Percentiles rank a stretch among this genome's conserved stretches.
These are phyloP conservation scores for Neurospora hispaniola DNA, from an alignment of 495 filamentous ascomycete genomes.

Conservation along the genomic window DNA sequence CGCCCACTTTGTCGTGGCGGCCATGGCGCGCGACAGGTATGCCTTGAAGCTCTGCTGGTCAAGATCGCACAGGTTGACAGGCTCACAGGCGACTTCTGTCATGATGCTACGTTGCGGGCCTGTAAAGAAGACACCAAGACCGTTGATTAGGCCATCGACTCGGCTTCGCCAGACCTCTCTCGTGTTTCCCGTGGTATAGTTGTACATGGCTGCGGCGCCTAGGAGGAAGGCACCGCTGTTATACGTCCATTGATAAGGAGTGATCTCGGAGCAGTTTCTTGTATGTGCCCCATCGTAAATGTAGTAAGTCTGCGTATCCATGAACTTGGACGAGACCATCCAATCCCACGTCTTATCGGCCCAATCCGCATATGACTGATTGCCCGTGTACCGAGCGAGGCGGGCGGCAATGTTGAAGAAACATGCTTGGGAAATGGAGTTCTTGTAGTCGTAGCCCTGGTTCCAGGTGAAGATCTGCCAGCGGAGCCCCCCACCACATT, in stretches of 20 bases:
- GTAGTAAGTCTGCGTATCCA: conserved; percentile 33
- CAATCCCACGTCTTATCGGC: conserved; percentile 63
- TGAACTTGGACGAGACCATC: conserved; percentile 40
- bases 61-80: conserved; percentile 48
- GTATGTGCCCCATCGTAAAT: conserved; percentile 51
- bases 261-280: conserved; percentile 38
- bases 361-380: conserved; percentile 61
- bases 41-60: conserved; percentile 79
- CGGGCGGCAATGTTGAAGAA: conserved; percentile 65
- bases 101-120: conserved; percentile 39
- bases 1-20: conserved; percentile 57
- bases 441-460: conserved; percentile 69
- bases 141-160: conserved; percentile 41
- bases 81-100: conserved; percentile 66
- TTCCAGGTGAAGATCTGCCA: conserved; percentile 82
- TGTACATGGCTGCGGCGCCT: conserved; percentile 65
- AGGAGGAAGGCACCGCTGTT: conserved; percentile 59
- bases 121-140: conserved; percentile 43
- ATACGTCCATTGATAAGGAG: conserved; percentile 54
- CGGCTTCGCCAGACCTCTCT: conserved; percentile 40
- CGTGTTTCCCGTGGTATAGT: conserved; percentile 41
- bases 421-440: conserved; percentile 57
- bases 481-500: conserved; percentile 64
- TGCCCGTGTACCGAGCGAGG: conserved; percentile 58
- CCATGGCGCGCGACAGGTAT: conserved; percentile 67